Evolutionary conservation across 768 basidiomycete species (phyloP).

Genomic region (Pisolithus microcarpus): DNA sequence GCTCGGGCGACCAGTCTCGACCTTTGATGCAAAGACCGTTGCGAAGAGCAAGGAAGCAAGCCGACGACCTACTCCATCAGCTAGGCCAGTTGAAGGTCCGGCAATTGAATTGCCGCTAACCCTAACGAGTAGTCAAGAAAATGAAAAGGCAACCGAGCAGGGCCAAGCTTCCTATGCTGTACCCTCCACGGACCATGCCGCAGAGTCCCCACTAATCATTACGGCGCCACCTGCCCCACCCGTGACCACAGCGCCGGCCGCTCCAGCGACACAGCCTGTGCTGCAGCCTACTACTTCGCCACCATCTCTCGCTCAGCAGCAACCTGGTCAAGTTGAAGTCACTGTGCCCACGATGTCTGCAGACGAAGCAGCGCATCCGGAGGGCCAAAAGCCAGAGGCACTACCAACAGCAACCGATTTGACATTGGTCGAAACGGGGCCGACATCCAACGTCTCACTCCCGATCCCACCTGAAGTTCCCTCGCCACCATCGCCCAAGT

Average conservation of each 20-base stretch:
- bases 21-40: background rate
- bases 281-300: background rate
- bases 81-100: too few species aligned
- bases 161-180: background rate
- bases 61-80: too few species aligned
- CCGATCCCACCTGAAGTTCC: background rate
- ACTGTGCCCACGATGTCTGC: background rate
- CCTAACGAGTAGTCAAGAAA: background rate
- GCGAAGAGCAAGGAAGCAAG: constrained; percentile 4
- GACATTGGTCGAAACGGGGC: background rate
- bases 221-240: too few species aligned
- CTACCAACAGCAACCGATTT: background rate
- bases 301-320: background rate
- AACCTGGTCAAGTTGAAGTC: background rate
- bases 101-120: too few species aligned
- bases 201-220: background rate
- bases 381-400: background rate
- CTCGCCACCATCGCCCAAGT: background rate
- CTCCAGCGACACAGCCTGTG: background rate
- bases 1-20: constrained; percentile 28
- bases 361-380: background rate
- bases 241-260: too few species aligned
- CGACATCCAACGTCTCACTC: background rate
- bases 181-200: background rate
- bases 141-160: background rate